Evolutionary conservation across 1,139 yeast species (phyloP).

Genomic region (Blastobotrys ciferrii): DNA sequence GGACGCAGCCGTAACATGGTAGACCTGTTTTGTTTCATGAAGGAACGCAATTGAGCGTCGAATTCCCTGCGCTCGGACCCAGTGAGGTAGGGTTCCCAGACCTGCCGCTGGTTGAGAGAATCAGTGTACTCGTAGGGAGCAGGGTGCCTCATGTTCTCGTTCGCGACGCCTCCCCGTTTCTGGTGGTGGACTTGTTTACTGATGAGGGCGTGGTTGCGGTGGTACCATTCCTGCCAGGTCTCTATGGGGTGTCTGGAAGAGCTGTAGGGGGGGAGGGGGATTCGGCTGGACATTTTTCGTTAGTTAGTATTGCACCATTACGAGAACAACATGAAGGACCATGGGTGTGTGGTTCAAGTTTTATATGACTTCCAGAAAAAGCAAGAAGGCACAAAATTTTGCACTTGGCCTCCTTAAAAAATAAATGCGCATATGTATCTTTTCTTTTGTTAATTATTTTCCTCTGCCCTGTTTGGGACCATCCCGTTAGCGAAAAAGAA

Average conservation of each 20-base stretch:
- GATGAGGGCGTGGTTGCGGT: slow-evolving; percentile 24
- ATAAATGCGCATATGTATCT: background rate
- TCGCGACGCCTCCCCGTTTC: slow-evolving; percentile 8
- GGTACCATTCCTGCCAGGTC: slow-evolving; percentile 38
- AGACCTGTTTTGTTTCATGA: slow-evolving; percentile 32
- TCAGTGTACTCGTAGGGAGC: slow-evolving; percentile 37
- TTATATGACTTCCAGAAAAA: background rate
- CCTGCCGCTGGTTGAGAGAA: slow-evolving; percentile 34
- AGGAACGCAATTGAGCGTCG: slow-evolving; percentile 33
- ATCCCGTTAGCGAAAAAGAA: background rate
- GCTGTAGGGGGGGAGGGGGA: slow-evolving; percentile 26
- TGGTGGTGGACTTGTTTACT: slow-evolving; percentile 16
- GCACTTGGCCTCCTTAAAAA: background rate
- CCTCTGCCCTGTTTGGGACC: background rate
- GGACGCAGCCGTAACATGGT: slow-evolving; percentile 33
- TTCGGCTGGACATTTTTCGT: slow-evolving; percentile 6
- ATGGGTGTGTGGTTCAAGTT: background rate
- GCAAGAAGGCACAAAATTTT: background rate
- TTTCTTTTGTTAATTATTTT: background rate
- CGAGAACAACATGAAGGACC: background rate
- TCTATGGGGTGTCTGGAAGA: slow-evolving; percentile 35
- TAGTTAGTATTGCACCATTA: slow-evolving; percentile 4
- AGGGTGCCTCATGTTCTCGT: slow-evolving; percentile 25
- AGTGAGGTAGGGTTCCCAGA: slow-evolving; percentile 36
- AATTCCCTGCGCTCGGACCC: slow-evolving; percentile 35